Conservation (phyloP, 2,329 filamentous ascomycete species). For the Colletotrichum gigasporum region DNA sequence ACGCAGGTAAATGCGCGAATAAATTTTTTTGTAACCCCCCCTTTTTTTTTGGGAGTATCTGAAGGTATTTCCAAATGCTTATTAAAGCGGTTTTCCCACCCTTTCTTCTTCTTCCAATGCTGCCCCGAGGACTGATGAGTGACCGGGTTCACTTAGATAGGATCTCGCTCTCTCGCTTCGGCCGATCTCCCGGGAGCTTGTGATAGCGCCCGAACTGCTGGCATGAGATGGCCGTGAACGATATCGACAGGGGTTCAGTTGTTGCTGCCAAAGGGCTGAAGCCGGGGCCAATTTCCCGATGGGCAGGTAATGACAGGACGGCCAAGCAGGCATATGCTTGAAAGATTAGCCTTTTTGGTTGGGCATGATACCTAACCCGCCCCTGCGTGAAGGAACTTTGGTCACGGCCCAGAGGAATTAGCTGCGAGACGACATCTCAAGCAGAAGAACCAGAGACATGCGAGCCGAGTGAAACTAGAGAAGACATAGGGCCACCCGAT, state of each 20-base stretch:
- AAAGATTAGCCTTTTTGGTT: background rate
- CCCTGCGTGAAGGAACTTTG: too few species aligned
- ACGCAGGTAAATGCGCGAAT: too few species aligned
- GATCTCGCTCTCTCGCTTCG: background rate
- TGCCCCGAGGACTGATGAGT: background rate
- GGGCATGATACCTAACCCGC: background rate
- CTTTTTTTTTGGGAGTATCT: background rate
- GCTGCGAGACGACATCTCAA: too few species aligned
- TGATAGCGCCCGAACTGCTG: background rate
- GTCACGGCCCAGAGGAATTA: too few species aligned
- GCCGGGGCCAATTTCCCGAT: background rate
- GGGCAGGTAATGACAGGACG: background rate
- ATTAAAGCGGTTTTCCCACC: slow-evolving; percentile 1
- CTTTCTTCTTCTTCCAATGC: background rate
- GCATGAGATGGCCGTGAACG: background rate
- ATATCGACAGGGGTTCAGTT: background rate
- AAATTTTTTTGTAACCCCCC: too few species aligned
- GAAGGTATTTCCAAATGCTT: background rate
- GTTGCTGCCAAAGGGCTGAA: background rate
- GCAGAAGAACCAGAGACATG: too few species aligned
- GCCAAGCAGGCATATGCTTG: slow-evolving; percentile 1
- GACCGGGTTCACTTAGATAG: background rate
- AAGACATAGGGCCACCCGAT: too few species aligned
- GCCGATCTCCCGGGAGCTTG: slow-evolving; percentile 2
- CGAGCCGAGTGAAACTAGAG: too few species aligned